These are phyloP conservation scores for Taphrina communis DNA, from an alignment of 1,139 yeast species.

Conservation along the genomic window DNA sequence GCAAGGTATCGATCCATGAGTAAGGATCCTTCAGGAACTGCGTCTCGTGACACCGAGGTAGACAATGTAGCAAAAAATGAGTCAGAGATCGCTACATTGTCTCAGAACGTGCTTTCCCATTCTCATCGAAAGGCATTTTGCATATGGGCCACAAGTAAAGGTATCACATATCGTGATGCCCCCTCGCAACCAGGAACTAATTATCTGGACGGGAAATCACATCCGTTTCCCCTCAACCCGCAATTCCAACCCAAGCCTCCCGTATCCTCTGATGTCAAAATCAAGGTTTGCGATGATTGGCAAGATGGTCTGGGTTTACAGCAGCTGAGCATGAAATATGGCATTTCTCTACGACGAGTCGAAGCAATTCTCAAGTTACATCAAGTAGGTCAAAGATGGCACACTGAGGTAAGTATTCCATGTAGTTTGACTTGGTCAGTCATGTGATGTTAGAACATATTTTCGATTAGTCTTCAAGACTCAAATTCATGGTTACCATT, in stretches of 20 bases:
- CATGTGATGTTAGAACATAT: constrained; percentile 9
- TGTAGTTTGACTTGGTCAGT: neutral
- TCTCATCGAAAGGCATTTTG: constrained; percentile 29
- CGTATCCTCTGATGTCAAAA: constrained; percentile 1
- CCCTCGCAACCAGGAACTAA: constrained; percentile 30
- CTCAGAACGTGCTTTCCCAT: constrained; percentile 20
- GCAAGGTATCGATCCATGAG: neutral
- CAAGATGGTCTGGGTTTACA: constrained; percentile 17
- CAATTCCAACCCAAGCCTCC: constrained; percentile 31
- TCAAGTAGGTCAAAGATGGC: constrained; percentile 10
- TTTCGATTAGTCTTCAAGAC: constrained; percentile 41
- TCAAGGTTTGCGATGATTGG: constrained; percentile 24
- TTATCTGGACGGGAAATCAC: constrained; percentile 30
- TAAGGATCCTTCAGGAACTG: neutral
- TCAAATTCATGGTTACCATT: constrained; percentile 21
- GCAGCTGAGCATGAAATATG: constrained; percentile 30
- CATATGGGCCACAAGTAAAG: constrained; percentile 23
- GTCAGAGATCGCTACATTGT: constrained; percentile 5
- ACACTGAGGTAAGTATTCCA: constrained; percentile 16
- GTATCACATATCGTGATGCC: neutral
- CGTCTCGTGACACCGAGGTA: neutral
- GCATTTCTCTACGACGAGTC: constrained; percentile 28
- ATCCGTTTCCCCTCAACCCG: constrained; percentile 37
- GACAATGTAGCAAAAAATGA: neutral
- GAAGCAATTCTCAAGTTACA: constrained; percentile 36